These are phyloP conservation scores for Erysimum cheiri DNA, from an alignment of 441 rosid species.

Conservation along the genomic window DNA sequence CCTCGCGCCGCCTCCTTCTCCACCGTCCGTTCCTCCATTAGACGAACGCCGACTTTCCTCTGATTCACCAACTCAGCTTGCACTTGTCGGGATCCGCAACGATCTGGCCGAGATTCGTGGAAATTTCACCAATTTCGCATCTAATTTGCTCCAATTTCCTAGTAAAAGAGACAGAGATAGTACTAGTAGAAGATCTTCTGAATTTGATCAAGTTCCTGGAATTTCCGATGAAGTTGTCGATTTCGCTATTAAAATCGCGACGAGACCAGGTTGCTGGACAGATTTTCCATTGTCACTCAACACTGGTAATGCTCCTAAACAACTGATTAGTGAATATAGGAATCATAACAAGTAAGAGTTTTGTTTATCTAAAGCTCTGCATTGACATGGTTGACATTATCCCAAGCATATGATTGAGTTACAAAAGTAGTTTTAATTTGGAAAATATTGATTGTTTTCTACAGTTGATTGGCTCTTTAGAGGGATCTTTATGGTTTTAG, in stretches of 20 bases:
- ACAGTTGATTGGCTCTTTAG: not conserved
- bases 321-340: slow-evolving; percentile 1
- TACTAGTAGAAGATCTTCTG: slow-evolving; percentile 25
- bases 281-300: slow-evolving; percentile 61
- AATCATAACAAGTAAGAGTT: not conserved
- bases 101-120: slow-evolving; percentile 75
- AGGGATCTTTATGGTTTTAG: not conserved
- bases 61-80: slow-evolving; percentile 41
- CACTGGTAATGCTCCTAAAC: slow-evolving; percentile 44
- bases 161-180: slow-evolving; percentile 6
- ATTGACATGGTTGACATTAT: too few species aligned
- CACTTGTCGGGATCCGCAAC: slow-evolving; percentile 62
- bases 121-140: slow-evolving; percentile 64
- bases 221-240: slow-evolving; percentile 58
- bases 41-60: slow-evolving; percentile 20
- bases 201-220: slow-evolving; percentile 52
- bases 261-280: slow-evolving; percentile 64
- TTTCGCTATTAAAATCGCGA: slow-evolving; percentile 57
- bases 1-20: slow-evolving; percentile 59
- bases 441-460: slow-evolving; percentile 4
- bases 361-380: not conserved
- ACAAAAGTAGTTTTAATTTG: not conserved
- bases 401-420: too few species aligned
- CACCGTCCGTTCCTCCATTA: not conserved
- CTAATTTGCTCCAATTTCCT: slow-evolving; percentile 51